These are phyloP conservation scores for Solanum arcanum DNA, from an alignment of 257 asterid genomes.

Conservation along the genomic window DNA sequence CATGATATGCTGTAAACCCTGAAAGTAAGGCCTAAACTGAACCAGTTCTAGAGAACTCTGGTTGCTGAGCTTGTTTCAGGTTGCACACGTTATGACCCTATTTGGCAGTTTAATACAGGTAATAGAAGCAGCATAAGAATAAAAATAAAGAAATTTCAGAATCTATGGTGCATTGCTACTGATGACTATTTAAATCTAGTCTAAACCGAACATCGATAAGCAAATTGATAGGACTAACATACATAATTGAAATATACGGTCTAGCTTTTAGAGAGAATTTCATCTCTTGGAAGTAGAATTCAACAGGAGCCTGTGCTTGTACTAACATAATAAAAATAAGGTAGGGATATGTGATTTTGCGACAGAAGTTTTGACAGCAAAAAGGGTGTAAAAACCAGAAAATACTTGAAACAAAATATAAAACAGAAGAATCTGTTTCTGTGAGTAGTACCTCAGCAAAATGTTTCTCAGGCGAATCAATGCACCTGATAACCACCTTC, in stretches of 20 bases:
- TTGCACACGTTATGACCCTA: not conserved
- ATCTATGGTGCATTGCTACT: not conserved
- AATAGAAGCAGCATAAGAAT: not conserved
- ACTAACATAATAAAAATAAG: not conserved
- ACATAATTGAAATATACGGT: not conserved
- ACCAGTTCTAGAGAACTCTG: not conserved
- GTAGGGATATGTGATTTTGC: not conserved
- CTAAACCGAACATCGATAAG: not conserved
- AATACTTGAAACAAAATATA: not conserved
- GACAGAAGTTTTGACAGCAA: not conserved
- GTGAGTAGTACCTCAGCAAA: slow-evolving; percentile 58
- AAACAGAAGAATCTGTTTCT: not conserved
- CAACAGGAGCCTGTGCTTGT: not conserved
- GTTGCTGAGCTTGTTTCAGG: not conserved
- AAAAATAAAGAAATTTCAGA: not conserved
- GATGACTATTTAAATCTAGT: not conserved
- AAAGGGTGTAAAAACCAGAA: not conserved
- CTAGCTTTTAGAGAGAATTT: not conserved
- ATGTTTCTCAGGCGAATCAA: slow-evolving; percentile 65
- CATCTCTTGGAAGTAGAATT: not conserved
- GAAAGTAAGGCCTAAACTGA: not conserved
- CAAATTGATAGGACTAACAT: not conserved
- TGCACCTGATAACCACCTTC: slow-evolving; percentile 63
- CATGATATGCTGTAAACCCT: not conserved
- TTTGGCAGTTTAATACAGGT: not conserved